Base-by-base conservation (phyloP, 345 rosid genomes). In the Hibiscus tridactylites region DNA sequence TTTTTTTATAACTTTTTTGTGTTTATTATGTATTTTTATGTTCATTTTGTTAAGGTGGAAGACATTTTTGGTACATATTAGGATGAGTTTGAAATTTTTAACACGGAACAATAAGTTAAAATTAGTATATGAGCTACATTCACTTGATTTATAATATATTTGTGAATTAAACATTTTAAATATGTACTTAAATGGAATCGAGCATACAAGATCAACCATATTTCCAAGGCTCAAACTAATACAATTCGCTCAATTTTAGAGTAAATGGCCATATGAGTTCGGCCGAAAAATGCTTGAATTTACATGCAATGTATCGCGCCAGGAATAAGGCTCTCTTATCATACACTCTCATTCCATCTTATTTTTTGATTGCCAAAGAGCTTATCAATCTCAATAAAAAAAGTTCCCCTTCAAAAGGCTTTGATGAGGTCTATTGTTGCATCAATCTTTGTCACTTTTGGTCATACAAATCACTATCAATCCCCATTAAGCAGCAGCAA, bases 171-270 rank as follows among this genome's bases (percentile, higher is more conserved):
- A 29, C 39, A 35, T 35, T 35, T 35, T 35, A 37, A 37, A 6
- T 6, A 58, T 24, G 46, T 66, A 24, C 54, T 12, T 24, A 9
- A 6, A 49, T 44, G 39, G 29, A 31, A 24, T 24, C 24, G 2
- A 57, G 8, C 42, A 65, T 76, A 67, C 68, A 53, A n/a, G 57
- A 53, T n/a, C 19, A 65, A 71, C 61, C 42, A 76, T 13, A 37
- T 37, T 65, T 11, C 29, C 42, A 76, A 61, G 29, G 35, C 52
- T 71, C 44, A 6, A n/a, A 64, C 50, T 17, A 21, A 28, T 19
- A 61, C 39, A 62, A 37, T 37, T 37, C 42, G 6, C 42, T 6
- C 42, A 37, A 37, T 6, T 37, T 6, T 37, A 35, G 39, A 35
- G 68, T 44, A 72, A 16, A 49, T 24, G 47, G 26, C 64, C 56